Evolutionary conservation across 2,329 filamentous ascomycete genomes (phyloP), one percentile per base, ranked within the genome.

Genomic region (Aspergillus costaricaensis): DNA sequence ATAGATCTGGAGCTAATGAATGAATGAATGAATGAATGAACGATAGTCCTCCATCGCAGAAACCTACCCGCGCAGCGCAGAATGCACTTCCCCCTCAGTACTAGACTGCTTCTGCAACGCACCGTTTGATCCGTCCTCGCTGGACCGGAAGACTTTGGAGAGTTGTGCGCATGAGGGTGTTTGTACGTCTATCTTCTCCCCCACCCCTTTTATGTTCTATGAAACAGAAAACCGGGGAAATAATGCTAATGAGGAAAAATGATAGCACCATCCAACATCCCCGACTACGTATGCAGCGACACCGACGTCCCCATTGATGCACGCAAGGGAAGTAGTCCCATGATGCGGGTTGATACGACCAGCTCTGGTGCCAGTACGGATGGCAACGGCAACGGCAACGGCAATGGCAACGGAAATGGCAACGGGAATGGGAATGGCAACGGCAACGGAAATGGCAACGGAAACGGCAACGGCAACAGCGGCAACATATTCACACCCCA

Each of bases 101-200:
- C 58, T 65, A 4, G 56, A 65, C 48, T 65, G 62, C 27, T 65
- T 65, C 60, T 65, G 62, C 27, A 55, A 58, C 4, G 41, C 55
- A 7, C 48, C 55, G 10, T 52, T 48, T 6, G 43, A 53, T 14
- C 49, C 56, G 1, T 32, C 25, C n/a, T n/a, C 10, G 0, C 6
- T 49, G 36, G 48, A 32, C 12, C 41, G 41, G 15, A 49, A 41
- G 1, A 57, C 53, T 7, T 23, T 53, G 53, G 55, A 59, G 2
- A 21, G 23, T 7, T 65, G 58, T 41, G 52, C 21, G 4, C 23
- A 39, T 38, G 58, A 55, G 36, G 60, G 55, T 27, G 61, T 65
- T 17, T 32, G 62, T 65, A 62, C 14, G 62, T 58, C 23, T 25
- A 25, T 14, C 15, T 21, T 41, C 17, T 2, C 2, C 25, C 9